Conservation (phyloP, 78 protist genomes). For the Isochrysis galbana region DNA sequence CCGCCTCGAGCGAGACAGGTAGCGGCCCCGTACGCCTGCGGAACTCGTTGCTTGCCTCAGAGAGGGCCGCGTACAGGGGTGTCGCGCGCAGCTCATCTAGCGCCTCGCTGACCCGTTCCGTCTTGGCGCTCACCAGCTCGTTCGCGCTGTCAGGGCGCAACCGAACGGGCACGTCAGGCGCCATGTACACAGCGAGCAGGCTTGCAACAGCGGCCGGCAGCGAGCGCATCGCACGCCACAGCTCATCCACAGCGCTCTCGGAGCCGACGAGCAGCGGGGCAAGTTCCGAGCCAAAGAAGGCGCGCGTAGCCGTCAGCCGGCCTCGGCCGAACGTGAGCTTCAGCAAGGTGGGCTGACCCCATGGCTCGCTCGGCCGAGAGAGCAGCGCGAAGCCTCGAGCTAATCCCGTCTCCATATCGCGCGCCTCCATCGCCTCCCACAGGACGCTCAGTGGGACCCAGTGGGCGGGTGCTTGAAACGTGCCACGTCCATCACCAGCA, state of each 20-base stretch:
- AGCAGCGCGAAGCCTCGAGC: not conserved
- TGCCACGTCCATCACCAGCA: slow-evolving; percentile 51
- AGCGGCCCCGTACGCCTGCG: not conserved
- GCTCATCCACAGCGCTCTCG: not conserved
- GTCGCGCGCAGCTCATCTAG: not conserved
- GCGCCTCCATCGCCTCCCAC: not conserved
- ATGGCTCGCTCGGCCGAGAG: no score
- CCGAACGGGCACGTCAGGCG: no score
- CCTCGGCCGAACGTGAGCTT: no score
- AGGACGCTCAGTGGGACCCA: slow-evolving; percentile 36
- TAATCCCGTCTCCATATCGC: not conserved
- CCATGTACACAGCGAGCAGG: no score
- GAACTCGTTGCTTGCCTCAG: not conserved
- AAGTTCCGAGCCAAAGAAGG: not conserved
- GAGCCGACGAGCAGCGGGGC: not conserved
- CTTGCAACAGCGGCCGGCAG: not conserved
- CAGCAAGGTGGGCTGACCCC: no score
- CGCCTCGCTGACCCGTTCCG: not conserved
- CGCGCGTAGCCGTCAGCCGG: not conserved
- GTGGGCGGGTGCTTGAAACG: slow-evolving; percentile 64
- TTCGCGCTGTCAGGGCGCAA: not conserved
- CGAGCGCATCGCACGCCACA: not conserved
- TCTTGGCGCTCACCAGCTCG: not conserved
- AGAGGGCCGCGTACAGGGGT: not conserved
- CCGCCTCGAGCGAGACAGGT: not conserved